A percentile compares a stretch with the other conserved stretches of the same genome.
Evolutionary conservation across 768 basidiomycete genomes (phyloP).

Genomic region (Suillus placidus): DNA sequence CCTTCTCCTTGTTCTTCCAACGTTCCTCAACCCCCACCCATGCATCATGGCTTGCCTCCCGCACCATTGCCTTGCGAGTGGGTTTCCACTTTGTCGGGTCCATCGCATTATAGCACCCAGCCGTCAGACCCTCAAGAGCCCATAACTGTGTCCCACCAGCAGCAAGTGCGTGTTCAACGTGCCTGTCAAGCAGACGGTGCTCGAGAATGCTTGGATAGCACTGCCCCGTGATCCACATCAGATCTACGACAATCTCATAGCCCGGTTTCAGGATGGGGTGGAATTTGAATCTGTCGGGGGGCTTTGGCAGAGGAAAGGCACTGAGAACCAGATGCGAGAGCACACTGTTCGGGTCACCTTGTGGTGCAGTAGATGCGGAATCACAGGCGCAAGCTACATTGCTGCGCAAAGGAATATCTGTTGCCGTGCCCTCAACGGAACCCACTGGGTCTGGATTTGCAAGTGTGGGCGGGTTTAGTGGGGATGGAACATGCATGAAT

Average conservation of each 20-base stretch:
- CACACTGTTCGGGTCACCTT: conserved; percentile 30
- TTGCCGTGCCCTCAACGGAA: conserved; percentile 22
- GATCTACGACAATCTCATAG: conserved; percentile 62
- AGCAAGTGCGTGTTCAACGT: conserved; percentile 42
- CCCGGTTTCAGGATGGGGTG: conserved; percentile 64
- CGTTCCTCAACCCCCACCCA: conserved; percentile 44
- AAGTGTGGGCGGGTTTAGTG: conserved; percentile 33
- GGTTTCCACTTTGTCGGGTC: no score
- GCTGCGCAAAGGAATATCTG: conserved; percentile 14
- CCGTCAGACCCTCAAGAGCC: conserved; percentile 70
- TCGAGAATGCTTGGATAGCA: conserved; percentile 75
- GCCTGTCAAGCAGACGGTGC: conserved; percentile 58
- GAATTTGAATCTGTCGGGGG: conserved; percentile 72
- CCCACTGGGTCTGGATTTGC: conserved; percentile 33
- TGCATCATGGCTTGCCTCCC: conserved; percentile 60
- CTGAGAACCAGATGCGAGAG: conserved; percentile 40
- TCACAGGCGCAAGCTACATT: conserved; percentile 24
- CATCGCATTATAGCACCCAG: conserved; percentile 67
- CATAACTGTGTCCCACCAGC: conserved; percentile 54
- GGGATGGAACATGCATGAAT: conserved; percentile 22
- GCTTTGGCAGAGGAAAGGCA: conserved; percentile 52
- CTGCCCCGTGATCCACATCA: conserved; percentile 73
- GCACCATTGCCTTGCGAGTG: no score
- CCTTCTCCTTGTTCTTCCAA: conserved; percentile 34
- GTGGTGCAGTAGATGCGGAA: conserved; percentile 15